phyloP scores from a whole-genome alignment of 163 green algal species.

The Chloroidium sp. region DNA sequence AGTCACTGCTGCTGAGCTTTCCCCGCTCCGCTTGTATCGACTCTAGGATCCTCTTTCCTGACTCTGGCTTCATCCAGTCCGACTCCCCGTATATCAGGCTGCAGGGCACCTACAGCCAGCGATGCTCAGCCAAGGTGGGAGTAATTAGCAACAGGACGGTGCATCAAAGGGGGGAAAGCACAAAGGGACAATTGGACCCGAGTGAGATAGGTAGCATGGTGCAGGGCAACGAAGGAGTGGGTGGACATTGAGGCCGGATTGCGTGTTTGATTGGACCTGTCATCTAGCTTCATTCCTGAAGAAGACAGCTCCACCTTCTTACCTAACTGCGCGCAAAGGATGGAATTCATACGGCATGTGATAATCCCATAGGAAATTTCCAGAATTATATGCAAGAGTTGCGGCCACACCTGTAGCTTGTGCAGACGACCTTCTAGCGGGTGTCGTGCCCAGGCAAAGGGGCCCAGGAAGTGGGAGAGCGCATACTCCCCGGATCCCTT shows the following conservation, averaged over 20 bases:
- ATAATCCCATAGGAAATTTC: too few relatives aligned
- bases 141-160: too few relatives aligned
- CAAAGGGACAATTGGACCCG: background rate
- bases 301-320: background rate
- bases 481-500: slow-evolving; percentile 52
- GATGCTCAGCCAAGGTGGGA: too few relatives aligned
- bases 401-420: slow-evolving; percentile 22
- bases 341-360: too few relatives aligned
- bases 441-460: slow-evolving; percentile 62
- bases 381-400: too few relatives aligned
- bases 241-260: background rate
- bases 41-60: slow-evolving; percentile 23
- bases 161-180: background rate
- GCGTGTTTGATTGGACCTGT: background rate
- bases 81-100: slow-evolving; percentile 71
- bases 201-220: too few relatives aligned
- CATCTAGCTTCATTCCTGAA: background rate
- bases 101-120: slow-evolving; percentile 45
- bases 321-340: too few relatives aligned
- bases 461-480: slow-evolving; percentile 60
- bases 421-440: slow-evolving; percentile 46
- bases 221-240: background rate
- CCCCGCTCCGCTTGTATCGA: slow-evolving; percentile 2
- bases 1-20: slow-evolving; percentile 15
- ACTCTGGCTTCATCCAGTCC: slow-evolving; percentile 62